Conservation (phyloP, 257 asterid species). For the Gynochthodes officinalis region DNA sequence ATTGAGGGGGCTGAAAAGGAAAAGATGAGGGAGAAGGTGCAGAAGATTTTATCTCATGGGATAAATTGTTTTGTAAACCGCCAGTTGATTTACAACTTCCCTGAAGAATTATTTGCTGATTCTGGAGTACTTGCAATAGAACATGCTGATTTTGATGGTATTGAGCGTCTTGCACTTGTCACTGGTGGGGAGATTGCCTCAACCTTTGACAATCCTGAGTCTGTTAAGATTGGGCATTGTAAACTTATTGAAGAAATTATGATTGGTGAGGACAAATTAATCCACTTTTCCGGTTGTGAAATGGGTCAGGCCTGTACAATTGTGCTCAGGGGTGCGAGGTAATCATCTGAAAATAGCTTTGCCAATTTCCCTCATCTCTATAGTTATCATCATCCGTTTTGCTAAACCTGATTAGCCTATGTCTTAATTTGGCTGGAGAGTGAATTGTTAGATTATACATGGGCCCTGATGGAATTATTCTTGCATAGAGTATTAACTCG, state of each 20-base stretch:
- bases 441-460: not conserved
- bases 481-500: not conserved
- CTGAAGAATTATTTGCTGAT: slow-evolving; percentile 95
- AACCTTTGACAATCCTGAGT: slow-evolving; percentile 92
- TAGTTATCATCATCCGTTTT: not conserved
- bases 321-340: slow-evolving; percentile 94
- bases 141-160: slow-evolving; percentile 98
- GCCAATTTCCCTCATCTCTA: not conserved
- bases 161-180: slow-evolving; percentile 86
- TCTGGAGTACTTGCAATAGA: slow-evolving; percentile 93
- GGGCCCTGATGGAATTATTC: not conserved
- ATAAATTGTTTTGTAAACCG: slow-evolving; percentile 93
- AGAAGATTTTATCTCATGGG: slow-evolving; percentile 83
- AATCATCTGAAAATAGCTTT: slow-evolving; percentile 8
- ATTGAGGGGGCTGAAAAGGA: slow-evolving; percentile 90
- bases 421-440: not conserved
- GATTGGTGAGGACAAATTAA: slow-evolving; percentile 98
- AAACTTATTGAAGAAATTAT: slow-evolving; percentile 91
- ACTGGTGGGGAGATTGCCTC: slow-evolving; percentile 97
- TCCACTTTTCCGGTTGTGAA: slow-evolving; percentile 95
- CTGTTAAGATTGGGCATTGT: slow-evolving; percentile 93
- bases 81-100: slow-evolving; percentile 91
- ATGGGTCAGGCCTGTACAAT: slow-evolving; percentile 98
- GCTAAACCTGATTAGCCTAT: not conserved
- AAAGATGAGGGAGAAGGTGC: slow-evolving; percentile 89